These are phyloP conservation scores for Persicaria tinctoria DNA, from an alignment of 148 eudicot species.

Conservation along the genomic window DNA sequence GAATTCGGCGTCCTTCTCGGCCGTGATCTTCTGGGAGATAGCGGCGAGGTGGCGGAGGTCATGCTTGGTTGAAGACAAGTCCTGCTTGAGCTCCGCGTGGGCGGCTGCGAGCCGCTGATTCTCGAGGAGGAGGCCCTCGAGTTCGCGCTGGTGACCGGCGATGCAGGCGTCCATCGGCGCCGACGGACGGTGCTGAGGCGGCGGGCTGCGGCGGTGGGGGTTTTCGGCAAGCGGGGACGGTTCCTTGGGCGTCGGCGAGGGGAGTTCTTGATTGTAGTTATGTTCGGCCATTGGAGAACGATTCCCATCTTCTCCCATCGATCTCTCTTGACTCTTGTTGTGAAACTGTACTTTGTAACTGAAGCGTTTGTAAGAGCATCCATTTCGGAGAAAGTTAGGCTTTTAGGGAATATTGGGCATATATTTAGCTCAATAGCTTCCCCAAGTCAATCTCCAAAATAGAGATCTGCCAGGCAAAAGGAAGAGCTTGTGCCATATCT, in stretches of 20 bases:
- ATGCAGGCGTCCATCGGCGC: slow-evolving; percentile 29
- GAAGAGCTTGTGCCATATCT: no score
- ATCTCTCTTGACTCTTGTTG: background rate
- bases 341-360: no score
- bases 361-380: no score
- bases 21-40: slow-evolving; percentile 34
- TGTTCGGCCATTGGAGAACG: slow-evolving; percentile 37
- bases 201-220: slow-evolving; percentile 15
- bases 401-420: no score
- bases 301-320: background rate
- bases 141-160: slow-evolving; percentile 34
- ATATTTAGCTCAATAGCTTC: no score
- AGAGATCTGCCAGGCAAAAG: no score
- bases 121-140: slow-evolving; percentile 48
- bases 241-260: background rate
- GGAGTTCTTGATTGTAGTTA: slow-evolving; percentile 19
- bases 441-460: no score
- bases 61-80: slow-evolving; percentile 39
- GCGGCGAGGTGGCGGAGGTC: slow-evolving; percentile 41
- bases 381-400: no score
- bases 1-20: slow-evolving; percentile 41
- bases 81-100: slow-evolving; percentile 55
- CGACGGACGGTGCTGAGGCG: slow-evolving; percentile 13
- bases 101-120: slow-evolving; percentile 44
- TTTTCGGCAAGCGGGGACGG: slow-evolving; percentile 17